These are phyloP conservation scores for Pseudocercospora ulei DNA, from an alignment of 2,329 filamentous ascomycete species.

Conservation along the genomic window DNA sequence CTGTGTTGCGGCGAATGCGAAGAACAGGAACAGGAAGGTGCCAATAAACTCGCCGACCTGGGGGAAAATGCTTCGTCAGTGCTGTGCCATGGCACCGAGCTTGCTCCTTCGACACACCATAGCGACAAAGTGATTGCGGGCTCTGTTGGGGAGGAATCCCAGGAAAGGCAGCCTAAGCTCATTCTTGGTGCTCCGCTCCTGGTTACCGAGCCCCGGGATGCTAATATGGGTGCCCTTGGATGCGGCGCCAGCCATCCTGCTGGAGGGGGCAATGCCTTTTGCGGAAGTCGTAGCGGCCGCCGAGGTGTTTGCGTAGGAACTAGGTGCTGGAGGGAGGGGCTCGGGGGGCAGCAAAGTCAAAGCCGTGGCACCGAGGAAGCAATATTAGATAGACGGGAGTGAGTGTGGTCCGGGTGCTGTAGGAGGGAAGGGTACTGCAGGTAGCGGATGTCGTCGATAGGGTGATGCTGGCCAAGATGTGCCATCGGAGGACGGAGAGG, in stretches of 20 bases:
- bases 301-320: conserved; percentile 2
- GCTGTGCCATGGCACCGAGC: too few species aligned
- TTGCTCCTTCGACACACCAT: conserved; percentile 30
- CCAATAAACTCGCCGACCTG: conserved; percentile 39
- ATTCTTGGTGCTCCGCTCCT: conserved; percentile 19
- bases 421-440: conserved; percentile 5
- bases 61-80: background rate
- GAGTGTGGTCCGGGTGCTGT: conserved; percentile 7
- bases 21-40: conserved; percentile 40
- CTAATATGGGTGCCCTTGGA: conserved; percentile 30
- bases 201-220: conserved; percentile 23
- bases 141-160: conserved; percentile 40
- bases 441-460: conserved; percentile 21
- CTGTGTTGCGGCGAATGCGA: conserved; percentile 36
- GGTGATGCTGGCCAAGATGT: background rate
- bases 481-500: background rate
- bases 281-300: conserved; percentile 7
- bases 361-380: conserved; percentile 5
- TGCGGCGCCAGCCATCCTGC: conserved; percentile 33
- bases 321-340: conserved; percentile 1
- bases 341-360: conserved; percentile 6
- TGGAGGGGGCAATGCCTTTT: conserved; percentile 11
- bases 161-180: conserved; percentile 37
- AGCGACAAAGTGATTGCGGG: conserved; percentile 40
- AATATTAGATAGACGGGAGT: too few species aligned